A percentile compares a stretch with the other conserved stretches of the same genome.
Evolutionary conservation across 2,329 filamentous ascomycete species (phyloP).

Genomic region (Macroventuria anomochaeta): DNA sequence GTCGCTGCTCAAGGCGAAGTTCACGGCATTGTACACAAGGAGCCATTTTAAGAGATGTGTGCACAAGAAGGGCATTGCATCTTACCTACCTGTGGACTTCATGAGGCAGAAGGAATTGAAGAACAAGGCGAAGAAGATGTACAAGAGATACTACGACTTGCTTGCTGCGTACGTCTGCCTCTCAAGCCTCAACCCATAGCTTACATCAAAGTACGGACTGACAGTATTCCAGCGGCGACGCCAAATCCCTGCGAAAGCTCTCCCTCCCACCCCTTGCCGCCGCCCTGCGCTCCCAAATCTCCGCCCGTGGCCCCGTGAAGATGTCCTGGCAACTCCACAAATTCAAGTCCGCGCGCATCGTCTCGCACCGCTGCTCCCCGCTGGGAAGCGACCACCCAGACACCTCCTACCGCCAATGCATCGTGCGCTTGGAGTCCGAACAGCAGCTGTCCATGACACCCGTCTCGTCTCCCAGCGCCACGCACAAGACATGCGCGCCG

Average conservation of each 20-base stretch:
- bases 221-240: conserved; percentile 28
- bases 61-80: conserved; percentile 20
- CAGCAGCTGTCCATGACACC: conserved; percentile 24
- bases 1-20: conserved; percentile 27
- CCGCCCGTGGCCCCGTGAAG: conserved; percentile 55
- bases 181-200: no score
- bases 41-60: conserved; percentile 22
- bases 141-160: conserved; percentile 66
- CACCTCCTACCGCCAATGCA: conserved; percentile 33
- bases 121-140: conserved; percentile 61
- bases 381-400: conserved; percentile 46
- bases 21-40: conserved; percentile 27
- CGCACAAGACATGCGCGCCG: background rate
- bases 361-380: conserved; percentile 61
- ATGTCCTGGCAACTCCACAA: conserved; percentile 53
- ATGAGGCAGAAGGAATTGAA: conserved; percentile 19
- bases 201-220: conserved; percentile 9
- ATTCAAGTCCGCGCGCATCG: conserved; percentile 54
- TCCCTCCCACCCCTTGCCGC: conserved; percentile 62
- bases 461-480: no score
- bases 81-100: conserved; percentile 23
- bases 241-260: conserved; percentile 48
- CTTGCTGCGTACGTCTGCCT: conserved; percentile 55
- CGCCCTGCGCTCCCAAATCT: conserved; percentile 62
- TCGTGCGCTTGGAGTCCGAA: conserved; percentile 34